phyloP scores from a whole-genome alignment of 2,329 filamentous ascomycete genomes.

The Metarhizium sp. region DNA sequence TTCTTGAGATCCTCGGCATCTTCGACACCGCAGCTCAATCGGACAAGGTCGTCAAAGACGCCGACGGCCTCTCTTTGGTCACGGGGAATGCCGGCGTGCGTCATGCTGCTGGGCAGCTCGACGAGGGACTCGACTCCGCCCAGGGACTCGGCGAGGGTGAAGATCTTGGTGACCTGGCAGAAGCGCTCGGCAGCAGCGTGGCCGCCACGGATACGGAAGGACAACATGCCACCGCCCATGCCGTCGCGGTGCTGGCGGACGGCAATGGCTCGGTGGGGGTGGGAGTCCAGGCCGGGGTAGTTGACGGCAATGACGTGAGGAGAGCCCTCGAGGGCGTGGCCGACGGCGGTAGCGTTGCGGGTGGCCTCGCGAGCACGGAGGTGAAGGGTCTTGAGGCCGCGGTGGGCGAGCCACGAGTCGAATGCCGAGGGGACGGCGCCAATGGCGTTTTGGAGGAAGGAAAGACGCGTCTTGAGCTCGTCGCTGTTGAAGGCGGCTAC shows the following conservation, averaged over 20 bases:
- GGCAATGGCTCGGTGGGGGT: constrained; percentile 78
- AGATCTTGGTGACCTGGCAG: constrained; percentile 82
- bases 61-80: constrained; percentile 87
- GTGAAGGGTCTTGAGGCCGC: constrained; percentile 93
- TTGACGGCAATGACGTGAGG: constrained; percentile 83
- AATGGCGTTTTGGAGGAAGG: constrained; percentile 95
- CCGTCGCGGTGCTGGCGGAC: constrained; percentile 86
- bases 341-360: constrained; percentile 70
- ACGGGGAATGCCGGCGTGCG: constrained; percentile 86
- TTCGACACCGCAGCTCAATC: constrained; percentile 90
- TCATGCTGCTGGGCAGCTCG: constrained; percentile 93
- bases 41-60: constrained; percentile 88
- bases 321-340: constrained; percentile 66
- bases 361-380: constrained; percentile 80
- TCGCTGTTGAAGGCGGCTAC: constrained; percentile 91
- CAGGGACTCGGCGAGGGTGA: constrained; percentile 85
- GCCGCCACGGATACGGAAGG: constrained; percentile 86
- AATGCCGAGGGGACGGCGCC: constrained; percentile 91
- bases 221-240: constrained; percentile 95
- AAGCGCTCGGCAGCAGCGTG: constrained; percentile 80
- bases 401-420: constrained; percentile 96
- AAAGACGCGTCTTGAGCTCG: constrained; percentile 63
- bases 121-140: constrained; percentile 88
- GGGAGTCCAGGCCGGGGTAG: constrained; percentile 84
- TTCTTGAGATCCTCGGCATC: constrained; percentile 74